phyloP scores from a whole-genome alignment of 768 basidiomycete genomes.

The Lentinula guzmanii region DNA sequence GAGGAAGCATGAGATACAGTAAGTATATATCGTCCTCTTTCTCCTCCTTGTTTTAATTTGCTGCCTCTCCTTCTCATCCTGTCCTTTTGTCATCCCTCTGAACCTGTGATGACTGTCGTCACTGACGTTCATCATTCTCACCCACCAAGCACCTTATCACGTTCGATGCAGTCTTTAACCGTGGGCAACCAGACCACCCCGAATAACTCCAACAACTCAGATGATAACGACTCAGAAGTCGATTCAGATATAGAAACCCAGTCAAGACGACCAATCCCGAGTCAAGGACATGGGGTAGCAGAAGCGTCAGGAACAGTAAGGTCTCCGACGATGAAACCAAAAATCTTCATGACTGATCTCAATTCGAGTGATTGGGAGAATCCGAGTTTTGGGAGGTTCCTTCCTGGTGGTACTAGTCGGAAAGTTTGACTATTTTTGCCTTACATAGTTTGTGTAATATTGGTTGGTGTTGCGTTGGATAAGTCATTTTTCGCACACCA shows the following conservation, averaged over 20 bases:
- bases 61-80: no score
- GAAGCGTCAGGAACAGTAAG: not conserved
- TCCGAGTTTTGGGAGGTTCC: not conserved
- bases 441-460: not conserved
- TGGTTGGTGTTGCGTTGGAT: no score
- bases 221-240: not conserved
- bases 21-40: conserved; percentile 16
- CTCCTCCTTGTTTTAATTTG: not conserved
- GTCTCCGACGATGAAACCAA: not conserved
- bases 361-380: not conserved
- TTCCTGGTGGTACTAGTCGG: not conserved
- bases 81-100: no score
- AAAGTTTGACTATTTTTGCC: not conserved
- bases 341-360: not conserved
- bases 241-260: not conserved
- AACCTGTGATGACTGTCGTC: not conserved
- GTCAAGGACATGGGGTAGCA: not conserved
- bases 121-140: not conserved
- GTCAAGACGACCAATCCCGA: not conserved
- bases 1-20: conserved; percentile 75
- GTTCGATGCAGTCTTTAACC: conserved; percentile 9
- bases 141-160: conserved; percentile 28
- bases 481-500: no score
- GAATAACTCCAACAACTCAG: not conserved
- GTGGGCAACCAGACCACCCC: not conserved